These are phyloP conservation scores for Babesia ovis DNA, from an alignment of 169 alveolate genomes.

Conservation along the genomic window DNA sequence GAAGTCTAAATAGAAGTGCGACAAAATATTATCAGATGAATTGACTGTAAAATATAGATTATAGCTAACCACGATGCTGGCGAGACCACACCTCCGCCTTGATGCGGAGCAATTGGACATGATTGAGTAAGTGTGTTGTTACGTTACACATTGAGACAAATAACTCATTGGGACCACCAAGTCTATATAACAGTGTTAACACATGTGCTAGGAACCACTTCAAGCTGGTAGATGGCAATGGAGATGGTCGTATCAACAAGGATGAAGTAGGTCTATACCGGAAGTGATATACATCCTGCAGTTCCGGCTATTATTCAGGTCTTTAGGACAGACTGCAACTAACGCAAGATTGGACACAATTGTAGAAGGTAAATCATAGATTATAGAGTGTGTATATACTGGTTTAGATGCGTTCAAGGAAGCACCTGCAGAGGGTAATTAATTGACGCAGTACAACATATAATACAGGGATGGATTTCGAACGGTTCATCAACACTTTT, in stretches of 20 bases:
- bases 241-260: slow-evolving; percentile 52
- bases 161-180: background rate
- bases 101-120: slow-evolving; percentile 30
- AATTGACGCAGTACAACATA: background rate
- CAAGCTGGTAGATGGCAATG: slow-evolving; percentile 63
- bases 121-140: slow-evolving; percentile 19
- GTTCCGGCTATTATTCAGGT: slow-evolving; percentile 61
- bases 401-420: slow-evolving; percentile 57
- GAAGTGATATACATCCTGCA: background rate
- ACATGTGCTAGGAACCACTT: slow-evolving; percentile 45
- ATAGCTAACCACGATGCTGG: background rate
- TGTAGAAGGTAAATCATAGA: slow-evolving; percentile 25
- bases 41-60: too few species aligned
- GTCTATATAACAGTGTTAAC: too few species aligned
- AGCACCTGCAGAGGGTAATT: slow-evolving; percentile 39
- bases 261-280: slow-evolving; percentile 34
- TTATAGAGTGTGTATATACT: background rate
- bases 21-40: too few species aligned
- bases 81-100: slow-evolving; percentile 29
- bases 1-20: too few species aligned
- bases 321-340: slow-evolving; percentile 58
- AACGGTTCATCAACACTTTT: slow-evolving; percentile 41
- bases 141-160: slow-evolving; percentile 15
- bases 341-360: slow-evolving; percentile 36
- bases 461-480: slow-evolving; percentile 46